Conservation (phyloP, 768 basidiomycete species). For the Phlegmacium glaucopus region DNA sequence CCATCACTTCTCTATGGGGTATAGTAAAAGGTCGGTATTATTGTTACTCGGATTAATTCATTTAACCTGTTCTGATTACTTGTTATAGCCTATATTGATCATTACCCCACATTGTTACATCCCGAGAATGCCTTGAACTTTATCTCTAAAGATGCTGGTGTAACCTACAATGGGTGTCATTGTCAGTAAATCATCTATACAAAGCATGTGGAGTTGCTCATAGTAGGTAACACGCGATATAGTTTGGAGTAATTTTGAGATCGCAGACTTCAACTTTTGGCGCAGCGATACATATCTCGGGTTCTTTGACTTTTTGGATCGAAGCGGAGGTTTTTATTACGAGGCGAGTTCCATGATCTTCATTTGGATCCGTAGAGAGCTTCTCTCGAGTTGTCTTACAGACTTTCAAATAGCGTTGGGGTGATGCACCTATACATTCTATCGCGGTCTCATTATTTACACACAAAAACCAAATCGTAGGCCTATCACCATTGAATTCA, state of each 20-base stretch:
- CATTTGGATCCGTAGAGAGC: not conserved
- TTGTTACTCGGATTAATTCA: not conserved
- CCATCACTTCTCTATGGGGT: conserved; percentile 77
- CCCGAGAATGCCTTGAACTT: conserved; percentile 55
- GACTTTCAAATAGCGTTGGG: conserved; percentile 56
- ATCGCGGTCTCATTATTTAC: conserved; percentile 77
- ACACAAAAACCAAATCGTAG: conserved; percentile 53
- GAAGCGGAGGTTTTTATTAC: conserved; percentile 66
- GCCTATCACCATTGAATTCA: too few relatives aligned
- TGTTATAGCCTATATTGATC: too few relatives aligned
- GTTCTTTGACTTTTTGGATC: conserved; percentile 65
- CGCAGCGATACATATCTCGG: conserved; percentile 55
- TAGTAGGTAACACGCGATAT: not conserved
- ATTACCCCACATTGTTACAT: too few relatives aligned
- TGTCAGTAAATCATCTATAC: conserved; percentile 41
- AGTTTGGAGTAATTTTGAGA: conserved; percentile 76
- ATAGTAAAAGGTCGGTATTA: conserved; percentile 54
- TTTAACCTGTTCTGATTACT: too few relatives aligned
- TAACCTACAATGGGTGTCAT: conserved; percentile 75
- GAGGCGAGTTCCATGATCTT: conserved; percentile 41
- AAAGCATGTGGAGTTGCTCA: not conserved
- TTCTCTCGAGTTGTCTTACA: conserved; percentile 11
- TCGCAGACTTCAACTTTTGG: conserved; percentile 68
- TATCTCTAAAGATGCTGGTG: conserved; percentile 66
- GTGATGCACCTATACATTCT: conserved; percentile 84